Conservation (phyloP, 2,329 filamentous ascomycete genomes). For the Tolypocladium cylindrosporum region DNA sequence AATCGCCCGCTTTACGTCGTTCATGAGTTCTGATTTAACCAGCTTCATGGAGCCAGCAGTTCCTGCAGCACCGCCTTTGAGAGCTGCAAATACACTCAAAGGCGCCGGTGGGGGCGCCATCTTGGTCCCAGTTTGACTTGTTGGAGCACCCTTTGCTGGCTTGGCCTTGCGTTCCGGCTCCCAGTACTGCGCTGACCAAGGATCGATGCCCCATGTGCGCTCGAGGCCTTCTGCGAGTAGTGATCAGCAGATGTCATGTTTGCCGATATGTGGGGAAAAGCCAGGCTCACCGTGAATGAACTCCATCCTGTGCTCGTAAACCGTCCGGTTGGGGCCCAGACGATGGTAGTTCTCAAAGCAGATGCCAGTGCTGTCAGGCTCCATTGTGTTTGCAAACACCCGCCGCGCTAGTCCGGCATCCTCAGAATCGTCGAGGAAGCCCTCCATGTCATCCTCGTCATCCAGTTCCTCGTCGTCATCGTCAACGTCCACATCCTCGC, state of each 20-base stretch:
- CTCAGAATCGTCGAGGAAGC: constrained; percentile 81
- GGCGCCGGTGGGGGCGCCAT: constrained; percentile 24
- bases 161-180: constrained; percentile 27
- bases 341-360: constrained; percentile 63
- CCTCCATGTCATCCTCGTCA: constrained; percentile 78
- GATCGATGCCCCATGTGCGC: constrained; percentile 57
- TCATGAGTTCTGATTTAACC: constrained; percentile 27
- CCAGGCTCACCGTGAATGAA: constrained; percentile 54
- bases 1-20: constrained; percentile 31
- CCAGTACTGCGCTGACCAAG: constrained; percentile 81
- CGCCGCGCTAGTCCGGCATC: constrained; percentile 47
- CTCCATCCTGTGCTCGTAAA: constrained; percentile 60
- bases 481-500: constrained; percentile 59
- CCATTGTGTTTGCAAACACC: constrained; percentile 57
- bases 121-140: constrained; percentile 9
- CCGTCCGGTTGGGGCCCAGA: constrained; percentile 35
- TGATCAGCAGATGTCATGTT: neutral
- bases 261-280: neutral
- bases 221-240: constrained; percentile 32
- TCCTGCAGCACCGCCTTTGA: constrained; percentile 10
- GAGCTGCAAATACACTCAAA: constrained; percentile 26
- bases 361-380: constrained; percentile 69
- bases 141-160: constrained; percentile 7
- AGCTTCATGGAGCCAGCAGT: constrained; percentile 15
- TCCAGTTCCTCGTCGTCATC: constrained; percentile 61